Evolutionary conservation across 768 basidiomycete genomes (phyloP), one percentile per base, ranked within the genome.

Genomic region (Leccinum subtestaceum): DNA sequence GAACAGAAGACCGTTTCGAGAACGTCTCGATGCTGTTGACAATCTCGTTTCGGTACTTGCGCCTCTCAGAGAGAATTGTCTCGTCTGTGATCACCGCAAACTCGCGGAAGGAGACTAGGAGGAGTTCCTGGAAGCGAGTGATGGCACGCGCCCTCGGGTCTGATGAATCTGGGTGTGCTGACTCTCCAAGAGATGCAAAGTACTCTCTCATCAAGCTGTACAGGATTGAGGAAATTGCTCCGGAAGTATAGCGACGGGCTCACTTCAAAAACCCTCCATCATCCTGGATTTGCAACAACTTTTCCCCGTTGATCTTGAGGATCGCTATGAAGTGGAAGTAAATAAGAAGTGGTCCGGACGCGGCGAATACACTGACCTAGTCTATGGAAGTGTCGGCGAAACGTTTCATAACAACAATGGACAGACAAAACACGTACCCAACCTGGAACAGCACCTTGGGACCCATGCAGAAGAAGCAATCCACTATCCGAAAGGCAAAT

Each of bases 391-490:
- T 57, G 40, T 69, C 34, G 62, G 32, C 49, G 52, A 65, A 53
- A 32, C 54, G 12, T 12, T 49, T 11, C 21, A 54, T 31, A 45
- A 40, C 10, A 57, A 9, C n/a, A 2, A 15, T 36, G 23, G 38
- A 13, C 31, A 23, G 36, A 34, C 45, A 53, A 46, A 62, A 52
- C 50, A 49, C 53, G 76, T 71, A 95, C 93, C 95, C 96, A 55
- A 99, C 93, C 84, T 99, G 97, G 79, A 99, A 99, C 45, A 99
- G 77, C 2, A 99, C 97, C 67, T 96, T 98, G 0, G 95, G 93
- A 0, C 97, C 97, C 96, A 99, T 98, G 65, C 94, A 95, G 76
- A 98, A 89, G 78, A 98, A 95, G 71, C 95, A 98, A 71, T 98
- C 95, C 2, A 95, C 93, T 69, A 97, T 92, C 32, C 97, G 86